These are phyloP conservation scores for Coelastrella sp. DNA, from an alignment of 139 green algal species.

Conservation along the genomic window DNA sequence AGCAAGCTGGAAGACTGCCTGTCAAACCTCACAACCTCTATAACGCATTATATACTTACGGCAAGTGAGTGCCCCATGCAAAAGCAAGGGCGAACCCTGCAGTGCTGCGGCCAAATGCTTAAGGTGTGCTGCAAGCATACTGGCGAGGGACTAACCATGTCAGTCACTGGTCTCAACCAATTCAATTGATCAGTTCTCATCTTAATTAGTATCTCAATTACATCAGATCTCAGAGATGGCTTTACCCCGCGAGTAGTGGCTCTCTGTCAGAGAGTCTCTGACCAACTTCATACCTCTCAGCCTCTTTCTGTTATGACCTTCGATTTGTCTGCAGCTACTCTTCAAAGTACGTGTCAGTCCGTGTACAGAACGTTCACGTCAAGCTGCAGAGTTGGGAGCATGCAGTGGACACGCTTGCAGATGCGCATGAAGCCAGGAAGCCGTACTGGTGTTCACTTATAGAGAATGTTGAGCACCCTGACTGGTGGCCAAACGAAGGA, in stretches of 20 bases:
- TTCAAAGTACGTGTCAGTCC: conserved; percentile 49
- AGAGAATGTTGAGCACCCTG: conserved; percentile 35
- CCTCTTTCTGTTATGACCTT: no score
- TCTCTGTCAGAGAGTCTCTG: no score
- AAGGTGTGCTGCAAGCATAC: neutral
- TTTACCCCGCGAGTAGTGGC: no score
- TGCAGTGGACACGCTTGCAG: conserved; percentile 17
- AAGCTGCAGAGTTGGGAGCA: conserved; percentile 41
- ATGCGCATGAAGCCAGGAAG: neutral
- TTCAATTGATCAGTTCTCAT: no score
- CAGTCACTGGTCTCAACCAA: no score
- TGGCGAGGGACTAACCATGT: no score
- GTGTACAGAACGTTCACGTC: conserved; percentile 43
- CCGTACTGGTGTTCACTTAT: conserved; percentile 46
- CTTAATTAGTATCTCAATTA: no score
- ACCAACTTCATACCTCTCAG: no score
- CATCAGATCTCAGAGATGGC: no score
- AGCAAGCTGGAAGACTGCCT: conserved; percentile 29
- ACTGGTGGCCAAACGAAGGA: conserved; percentile 35
- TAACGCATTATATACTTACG: conserved; percentile 43
- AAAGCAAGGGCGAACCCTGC: neutral
- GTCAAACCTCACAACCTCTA: conserved; percentile 16
- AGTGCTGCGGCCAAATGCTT: neutral
- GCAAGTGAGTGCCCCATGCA: neutral
- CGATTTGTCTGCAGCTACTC: conserved; percentile 9